Base-by-base conservation (phyloP, 2,329 filamentous ascomycete genomes). In the Ascochyta koolunga region DNA sequence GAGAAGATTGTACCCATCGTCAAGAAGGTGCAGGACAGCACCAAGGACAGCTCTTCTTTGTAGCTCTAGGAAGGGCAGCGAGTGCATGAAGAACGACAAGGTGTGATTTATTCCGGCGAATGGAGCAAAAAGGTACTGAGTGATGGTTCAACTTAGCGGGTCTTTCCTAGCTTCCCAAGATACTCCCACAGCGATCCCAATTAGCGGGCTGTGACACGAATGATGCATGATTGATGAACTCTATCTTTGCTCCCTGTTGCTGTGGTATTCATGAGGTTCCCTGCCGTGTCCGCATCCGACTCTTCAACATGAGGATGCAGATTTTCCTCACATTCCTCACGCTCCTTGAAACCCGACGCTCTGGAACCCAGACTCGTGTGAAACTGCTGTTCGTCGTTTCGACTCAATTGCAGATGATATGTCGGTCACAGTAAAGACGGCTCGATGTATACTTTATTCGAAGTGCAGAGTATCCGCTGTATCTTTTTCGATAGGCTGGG, bases 1-100 rank as follows among this genome's bases (percentile, higher is more conserved):
- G 78, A 84, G 54, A 83, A 87, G 70, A 84, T 97, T 29, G 83
- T 92, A 40, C 82, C 89, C 68, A 81, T 93, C 53, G 92, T 98
- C 53, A 84, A 89, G 79, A 90, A 88, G 74, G 93, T 98, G 25
- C 91, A 97, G 71, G 36, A 50, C 40, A 37, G 31, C 40, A 54
- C 22, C 40, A 54, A 57, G 51, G 38, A 31, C 33, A 47, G 16
- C 19, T 40, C 54, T 38, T 56, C 54, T 7, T 56, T 56, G 54
- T 56, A 56, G 48, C 31, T 45, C n/a, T 25, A 32, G 31, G 29
- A 43, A 33, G 25, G 8, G 33, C 19, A 11, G 11, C 11, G 13
- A 18, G 32, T 6, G 27, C 40, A 29, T 54, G 39, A 54, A 44
- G 10, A 18, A 39, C 39, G 27, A 35, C 13, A 49, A 41, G 45